Conservation (phyloP, 805 yeast genomes). For the Yamadazyma laniorum region DNA sequence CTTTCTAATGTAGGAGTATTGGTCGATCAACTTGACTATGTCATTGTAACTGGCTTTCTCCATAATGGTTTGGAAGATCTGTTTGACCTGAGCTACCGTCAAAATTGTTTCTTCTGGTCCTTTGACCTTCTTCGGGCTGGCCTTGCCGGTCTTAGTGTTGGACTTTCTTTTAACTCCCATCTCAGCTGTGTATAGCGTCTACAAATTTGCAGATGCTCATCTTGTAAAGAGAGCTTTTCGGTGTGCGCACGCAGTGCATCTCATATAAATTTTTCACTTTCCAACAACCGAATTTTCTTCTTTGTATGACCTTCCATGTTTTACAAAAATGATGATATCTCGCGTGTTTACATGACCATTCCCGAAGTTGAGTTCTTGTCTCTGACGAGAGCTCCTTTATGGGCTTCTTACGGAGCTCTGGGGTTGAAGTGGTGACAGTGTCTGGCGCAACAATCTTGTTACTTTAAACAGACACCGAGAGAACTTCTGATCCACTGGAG, state of each 20-base stretch:
- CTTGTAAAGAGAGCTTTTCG: conserved; percentile 2
- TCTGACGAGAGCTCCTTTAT: conserved; percentile 31
- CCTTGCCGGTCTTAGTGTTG: conserved; percentile 7
- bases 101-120: conserved; percentile 7
- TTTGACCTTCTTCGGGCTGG: conserved; percentile 1
- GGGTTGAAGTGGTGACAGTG: conserved; percentile 48
- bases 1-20: conserved; percentile 26
- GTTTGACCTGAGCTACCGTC: conserved; percentile 21
- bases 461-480: conserved; percentile 42
- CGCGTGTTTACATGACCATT: conserved; percentile 48
- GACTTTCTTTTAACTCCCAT: conserved; percentile 27
- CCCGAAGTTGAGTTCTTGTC: conserved; percentile 42
- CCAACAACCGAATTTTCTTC: conserved; percentile 1
- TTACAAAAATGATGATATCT: conserved; percentile 61
- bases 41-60: conserved; percentile 53
- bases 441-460: conserved; percentile 52
- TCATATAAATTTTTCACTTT: conserved; percentile 2
- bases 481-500: conserved; percentile 45
- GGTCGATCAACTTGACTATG: conserved; percentile 46
- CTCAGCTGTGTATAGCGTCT: too few species aligned
- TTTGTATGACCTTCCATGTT: conserved; percentile 64
- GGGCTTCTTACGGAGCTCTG: conserved; percentile 30
- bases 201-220: conserved; percentile 4
- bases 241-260: conserved; percentile 4
- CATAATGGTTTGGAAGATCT: conserved; percentile 28